phyloP scores from a whole-genome alignment of 257 asterid species.

The Prunella vulgaris region DNA sequence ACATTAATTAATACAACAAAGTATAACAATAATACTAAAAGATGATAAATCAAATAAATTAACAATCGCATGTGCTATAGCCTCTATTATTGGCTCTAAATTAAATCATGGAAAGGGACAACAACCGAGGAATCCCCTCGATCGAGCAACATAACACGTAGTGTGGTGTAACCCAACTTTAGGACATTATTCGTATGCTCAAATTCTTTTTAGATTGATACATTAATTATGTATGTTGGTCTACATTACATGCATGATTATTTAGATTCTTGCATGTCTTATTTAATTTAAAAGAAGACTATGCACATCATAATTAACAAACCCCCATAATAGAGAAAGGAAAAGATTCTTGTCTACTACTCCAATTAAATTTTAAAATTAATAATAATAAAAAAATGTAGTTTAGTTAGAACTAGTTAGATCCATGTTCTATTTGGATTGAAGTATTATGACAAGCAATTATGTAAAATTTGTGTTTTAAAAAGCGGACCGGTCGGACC shows the following conservation, averaged over 20 bases:
- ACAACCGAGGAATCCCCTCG: not conserved
- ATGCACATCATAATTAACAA: not conserved
- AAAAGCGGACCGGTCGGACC: too few species aligned
- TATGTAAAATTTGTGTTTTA: too few species aligned
- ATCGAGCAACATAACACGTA: not conserved
- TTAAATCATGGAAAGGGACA: conserved; percentile 1
- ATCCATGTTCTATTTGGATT: not conserved
- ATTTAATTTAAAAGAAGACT: not conserved
- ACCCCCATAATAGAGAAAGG: not conserved
- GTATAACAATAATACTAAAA: not conserved
- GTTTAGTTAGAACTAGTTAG: not conserved
- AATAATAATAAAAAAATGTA: too few species aligned
- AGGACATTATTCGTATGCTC: not conserved
- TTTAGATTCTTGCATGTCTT: conserved; percentile 15
- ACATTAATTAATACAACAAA: not conserved
- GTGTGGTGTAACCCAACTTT: conserved; percentile 14
- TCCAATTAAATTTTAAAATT: not conserved
- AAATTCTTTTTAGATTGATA: not conserved
- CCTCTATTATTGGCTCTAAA: conserved; percentile 3
- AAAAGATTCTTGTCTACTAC: conserved; percentile 4
- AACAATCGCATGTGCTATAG: not conserved
- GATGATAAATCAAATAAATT: not conserved
- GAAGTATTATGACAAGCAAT: not conserved
- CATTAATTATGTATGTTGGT: too few species aligned
- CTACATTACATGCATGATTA: conserved; percentile 2